A percentile compares a stretch with the other conserved stretches of the same genome.
Conservation (phyloP, 1,284 basidiomycete genomes). For the Irpex lacteus region DNA sequence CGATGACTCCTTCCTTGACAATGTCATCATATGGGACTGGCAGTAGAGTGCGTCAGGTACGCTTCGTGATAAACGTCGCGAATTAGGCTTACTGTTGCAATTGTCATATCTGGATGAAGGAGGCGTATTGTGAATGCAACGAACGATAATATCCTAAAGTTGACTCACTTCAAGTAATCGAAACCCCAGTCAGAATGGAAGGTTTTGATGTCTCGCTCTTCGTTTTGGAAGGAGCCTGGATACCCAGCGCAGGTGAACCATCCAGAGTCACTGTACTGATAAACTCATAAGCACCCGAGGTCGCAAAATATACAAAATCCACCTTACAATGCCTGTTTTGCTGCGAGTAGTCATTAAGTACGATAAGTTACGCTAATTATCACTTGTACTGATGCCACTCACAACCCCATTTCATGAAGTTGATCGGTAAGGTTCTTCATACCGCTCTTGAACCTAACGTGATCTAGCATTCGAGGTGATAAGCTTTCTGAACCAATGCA, state of each 20-base stretch:
- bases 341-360: neutral
- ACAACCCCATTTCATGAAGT: neutral
- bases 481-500: neutral
- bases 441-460: neutral
- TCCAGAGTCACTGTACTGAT: conserved; percentile 49
- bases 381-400: neutral
- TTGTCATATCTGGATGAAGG: neutral
- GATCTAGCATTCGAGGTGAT: neutral
- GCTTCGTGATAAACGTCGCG: neutral
- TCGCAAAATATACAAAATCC: neutral
- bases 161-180: conserved; percentile 46
- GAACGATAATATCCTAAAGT: conserved; percentile 10
- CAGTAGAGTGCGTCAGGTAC: no score
- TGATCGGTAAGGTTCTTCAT: neutral
- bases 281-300: neutral
- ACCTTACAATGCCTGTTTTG: neutral
- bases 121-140: neutral
- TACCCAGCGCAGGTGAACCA: conserved; percentile 52
- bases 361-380: no score
- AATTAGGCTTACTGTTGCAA: neutral
- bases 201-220: conserved; percentile 40
- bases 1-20: neutral
- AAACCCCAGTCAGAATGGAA: conserved; percentile 49
- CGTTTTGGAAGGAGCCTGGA: conserved; percentile 51
- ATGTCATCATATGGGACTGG: neutral